Percentiles rank a stretch among this genome's conserved stretches.
Conservation (phyloP, 305 asterid genomes). For the Rubia peregrina region DNA sequence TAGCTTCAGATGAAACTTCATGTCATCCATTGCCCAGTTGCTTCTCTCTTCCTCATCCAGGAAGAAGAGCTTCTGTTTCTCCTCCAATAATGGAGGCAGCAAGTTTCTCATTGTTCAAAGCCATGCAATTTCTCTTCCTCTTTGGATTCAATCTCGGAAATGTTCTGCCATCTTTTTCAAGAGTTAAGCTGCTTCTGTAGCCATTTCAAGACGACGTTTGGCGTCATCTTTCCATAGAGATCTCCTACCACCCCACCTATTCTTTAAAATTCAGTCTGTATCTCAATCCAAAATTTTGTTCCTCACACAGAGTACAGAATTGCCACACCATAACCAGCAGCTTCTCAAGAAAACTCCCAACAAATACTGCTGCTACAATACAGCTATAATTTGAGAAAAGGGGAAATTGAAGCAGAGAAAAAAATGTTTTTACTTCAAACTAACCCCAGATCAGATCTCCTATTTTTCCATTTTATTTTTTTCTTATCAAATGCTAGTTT, state of each 20-base stretch:
- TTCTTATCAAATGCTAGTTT: too few species aligned
- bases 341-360: slow-evolving; percentile 4
- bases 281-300: slow-evolving; percentile 55
- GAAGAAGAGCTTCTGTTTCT: slow-evolving; percentile 62
- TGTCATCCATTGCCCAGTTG: too few species aligned
- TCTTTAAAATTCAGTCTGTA: slow-evolving; percentile 75
- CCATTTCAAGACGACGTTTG: slow-evolving; percentile 42
- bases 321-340: slow-evolving; percentile 10
- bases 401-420: not conserved
- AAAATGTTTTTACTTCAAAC: not conserved
- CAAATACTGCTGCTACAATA: not conserved
- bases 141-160: slow-evolving; percentile 53
- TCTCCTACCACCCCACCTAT: slow-evolving; percentile 52
- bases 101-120: slow-evolving; percentile 65
- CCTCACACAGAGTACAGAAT: slow-evolving; percentile 22
- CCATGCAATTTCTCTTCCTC: slow-evolving; percentile 64
- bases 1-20: too few species aligned
- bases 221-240: slow-evolving; percentile 63
- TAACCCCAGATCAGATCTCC: not conserved
- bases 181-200: slow-evolving; percentile 59
- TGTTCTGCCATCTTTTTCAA: slow-evolving; percentile 49
- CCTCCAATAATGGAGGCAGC: slow-evolving; percentile 71
- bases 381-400: too few species aligned
- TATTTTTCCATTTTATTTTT: not conserved
- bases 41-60: slow-evolving; percentile 88